These are phyloP conservation scores for Quercus lobata DNA, from an alignment of 331 rosid genomes.

Conservation along the genomic window DNA sequence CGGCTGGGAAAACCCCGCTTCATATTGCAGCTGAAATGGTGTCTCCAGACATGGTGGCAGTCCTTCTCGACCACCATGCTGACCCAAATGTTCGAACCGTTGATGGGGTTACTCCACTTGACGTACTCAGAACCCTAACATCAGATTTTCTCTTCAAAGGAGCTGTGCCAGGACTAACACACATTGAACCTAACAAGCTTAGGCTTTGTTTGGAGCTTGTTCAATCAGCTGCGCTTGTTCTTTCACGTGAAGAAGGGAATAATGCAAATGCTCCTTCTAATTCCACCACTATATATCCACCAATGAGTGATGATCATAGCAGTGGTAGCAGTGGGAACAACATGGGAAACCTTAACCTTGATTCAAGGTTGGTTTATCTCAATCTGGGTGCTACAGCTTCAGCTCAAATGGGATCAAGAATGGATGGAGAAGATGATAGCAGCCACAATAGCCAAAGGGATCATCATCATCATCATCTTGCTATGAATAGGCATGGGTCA, in stretches of 20 bases:
- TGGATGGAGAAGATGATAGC: constrained; percentile 47
- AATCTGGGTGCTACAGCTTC: constrained; percentile 67
- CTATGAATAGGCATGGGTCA: constrained; percentile 47
- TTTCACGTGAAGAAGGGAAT: constrained; percentile 90
- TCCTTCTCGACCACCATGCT: constrained; percentile 64
- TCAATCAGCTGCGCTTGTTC: constrained; percentile 90
- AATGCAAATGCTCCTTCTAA: constrained; percentile 42
- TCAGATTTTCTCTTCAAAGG: constrained; percentile 97
- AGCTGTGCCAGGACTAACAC: constrained; percentile 88
- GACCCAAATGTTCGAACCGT: constrained; percentile 60
- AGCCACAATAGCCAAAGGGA: constrained; percentile 37
- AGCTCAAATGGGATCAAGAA: constrained; percentile 48
- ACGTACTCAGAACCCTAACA: constrained; percentile 95
- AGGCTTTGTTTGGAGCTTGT: constrained; percentile 93
- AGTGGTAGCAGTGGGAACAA: constrained; percentile 33
- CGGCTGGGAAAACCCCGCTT: constrained; percentile 74
- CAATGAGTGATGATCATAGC: constrained; percentile 53
- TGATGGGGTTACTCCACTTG: constrained; percentile 61
- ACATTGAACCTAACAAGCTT: constrained; percentile 89
- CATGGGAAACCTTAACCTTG: constrained; percentile 50
- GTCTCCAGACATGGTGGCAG: constrained; percentile 67
- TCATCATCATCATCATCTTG: neutral
- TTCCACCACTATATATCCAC: constrained; percentile 55
- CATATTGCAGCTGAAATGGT: constrained; percentile 74
- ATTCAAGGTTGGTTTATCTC: constrained; percentile 85